Evolutionary conservation across 2,329 filamentous ascomycete genomes (phyloP).

Genomic region (Sclerotinia borealis): DNA sequence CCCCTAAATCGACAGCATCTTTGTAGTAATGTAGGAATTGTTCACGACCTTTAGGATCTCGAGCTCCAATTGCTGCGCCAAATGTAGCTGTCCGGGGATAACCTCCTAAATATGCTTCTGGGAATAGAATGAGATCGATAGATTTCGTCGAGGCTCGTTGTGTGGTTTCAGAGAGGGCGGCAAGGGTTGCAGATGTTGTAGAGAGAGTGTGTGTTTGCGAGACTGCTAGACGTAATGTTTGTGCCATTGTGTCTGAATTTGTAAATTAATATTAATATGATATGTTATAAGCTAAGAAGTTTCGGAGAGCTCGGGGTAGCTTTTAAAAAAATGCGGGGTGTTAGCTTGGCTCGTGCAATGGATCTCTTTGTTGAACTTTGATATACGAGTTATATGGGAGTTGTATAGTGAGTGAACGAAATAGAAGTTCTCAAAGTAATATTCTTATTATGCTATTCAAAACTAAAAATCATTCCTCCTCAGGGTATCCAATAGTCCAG

Average conservation of each 20-base stretch:
- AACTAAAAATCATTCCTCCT: no score
- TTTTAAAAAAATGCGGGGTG: not conserved
- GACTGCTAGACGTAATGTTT: slow-evolving; percentile 35
- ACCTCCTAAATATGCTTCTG: slow-evolving; percentile 86
- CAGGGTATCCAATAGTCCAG: no score
- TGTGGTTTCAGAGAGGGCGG: slow-evolving; percentile 58
- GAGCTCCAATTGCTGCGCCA: slow-evolving; percentile 66
- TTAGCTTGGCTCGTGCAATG: no score
- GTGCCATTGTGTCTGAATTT: slow-evolving; percentile 17
- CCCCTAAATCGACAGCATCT: slow-evolving; percentile 74
- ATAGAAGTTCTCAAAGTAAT: no score
- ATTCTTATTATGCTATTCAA: no score
- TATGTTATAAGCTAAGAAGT: not conserved
- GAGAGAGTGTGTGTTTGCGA: slow-evolving; percentile 45
- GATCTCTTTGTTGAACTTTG: not conserved
- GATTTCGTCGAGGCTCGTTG: slow-evolving; percentile 49
- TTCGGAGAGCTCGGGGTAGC: not conserved
- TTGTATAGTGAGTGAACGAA: no score
- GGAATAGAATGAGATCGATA: slow-evolving; percentile 73
- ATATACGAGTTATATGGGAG: no score
- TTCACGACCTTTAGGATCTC: slow-evolving; percentile 64
- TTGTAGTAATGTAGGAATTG: slow-evolving; percentile 80
- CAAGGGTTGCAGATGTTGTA: slow-evolving; percentile 52
- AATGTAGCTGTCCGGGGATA: slow-evolving; percentile 81
- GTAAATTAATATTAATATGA: not conserved